A percentile compares a stretch with the other conserved stretches of the same genome.
These are phyloP conservation scores for Heliosperma pusillum DNA, from an alignment of 148 eudicot genomes.

Conservation along the genomic window DNA sequence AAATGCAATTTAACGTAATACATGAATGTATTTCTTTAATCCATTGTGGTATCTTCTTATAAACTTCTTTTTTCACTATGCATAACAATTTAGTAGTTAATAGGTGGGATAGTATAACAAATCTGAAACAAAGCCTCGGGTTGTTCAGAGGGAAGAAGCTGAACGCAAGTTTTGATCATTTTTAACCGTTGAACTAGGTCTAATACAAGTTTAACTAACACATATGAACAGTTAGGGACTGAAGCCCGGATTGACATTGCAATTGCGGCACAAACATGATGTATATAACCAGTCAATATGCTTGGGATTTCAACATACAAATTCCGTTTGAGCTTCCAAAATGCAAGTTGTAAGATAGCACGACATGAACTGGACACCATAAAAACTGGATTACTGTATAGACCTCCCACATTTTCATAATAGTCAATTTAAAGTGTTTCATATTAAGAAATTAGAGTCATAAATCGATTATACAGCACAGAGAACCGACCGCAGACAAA, in stretches of 20 bases:
- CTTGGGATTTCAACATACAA: neutral
- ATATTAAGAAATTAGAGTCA: too few species aligned
- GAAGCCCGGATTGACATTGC: neutral
- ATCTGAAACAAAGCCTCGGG: neutral
- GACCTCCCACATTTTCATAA: too few species aligned
- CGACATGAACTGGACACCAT: neutral
- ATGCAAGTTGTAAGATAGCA: neutral
- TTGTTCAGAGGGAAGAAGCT: neutral
- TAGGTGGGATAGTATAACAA: neutral
- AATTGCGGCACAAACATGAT: neutral
- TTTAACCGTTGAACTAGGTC: neutral
- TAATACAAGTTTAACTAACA: neutral
- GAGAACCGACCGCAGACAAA: too few species aligned
- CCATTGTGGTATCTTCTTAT: neutral
- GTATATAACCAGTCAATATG: neutral
- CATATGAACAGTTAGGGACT: neutral
- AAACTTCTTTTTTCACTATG: neutral
- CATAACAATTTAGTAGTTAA: neutral
- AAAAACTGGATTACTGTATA: too few species aligned
- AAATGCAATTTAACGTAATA: neutral
- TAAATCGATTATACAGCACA: too few species aligned
- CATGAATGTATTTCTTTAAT: too few species aligned
- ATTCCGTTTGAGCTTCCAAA: neutral
- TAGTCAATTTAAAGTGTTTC: too few species aligned
- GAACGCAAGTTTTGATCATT: neutral